Evolutionary conservation across 164 flowering plant species (phyloP), one percentile per base, ranked within the genome.

Genomic region (Hamamelis virginiana): DNA sequence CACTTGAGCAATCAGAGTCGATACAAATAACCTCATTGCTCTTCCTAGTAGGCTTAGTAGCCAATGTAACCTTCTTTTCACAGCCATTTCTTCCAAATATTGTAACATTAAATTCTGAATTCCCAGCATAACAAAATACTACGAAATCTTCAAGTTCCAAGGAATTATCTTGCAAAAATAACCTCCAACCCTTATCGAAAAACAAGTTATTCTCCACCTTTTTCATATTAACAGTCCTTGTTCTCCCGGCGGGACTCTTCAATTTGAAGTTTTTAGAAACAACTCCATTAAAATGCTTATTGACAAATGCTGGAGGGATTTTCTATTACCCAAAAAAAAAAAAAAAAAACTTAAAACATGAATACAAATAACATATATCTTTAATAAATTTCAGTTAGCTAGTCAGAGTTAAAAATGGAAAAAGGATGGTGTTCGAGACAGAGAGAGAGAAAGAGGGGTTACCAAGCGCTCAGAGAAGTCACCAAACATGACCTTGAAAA

Each of bases 281-380:
- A 45, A 43, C 53, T 46, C 50, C 52, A 44, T 63, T 15, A 63
- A 45, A 63, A 23, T 63, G 52, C 66, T 63, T n/a, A n/a, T n/a
- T 63, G 33, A 45, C 33, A 63, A 63, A 63, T 23, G 52, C 66
- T 19, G 66, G 66, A 4, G 66, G 66, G 52, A 63, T 63, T 13
- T 48, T 3, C 66, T 56, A 22, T 21, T 8, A 56, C 28, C 21
- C 3, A 48, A 48, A 48, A 48, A 9, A 48, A 48, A 16, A 51
- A 18, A 16, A 51, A 16, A 51, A 51, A 51, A 18, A 51, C 18
- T 48, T n/a, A 48, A 48, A 48, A 48, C 52, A 48, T 8, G 18
- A 48, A n/a, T n/a, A n/a, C n/a, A n/a, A n/a, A n/a, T n/a, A n/a
- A n/a, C n/a, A n/a, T n/a, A n/a, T n/a, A n/a, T n/a, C n/a, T n/a